Percentiles rank a stretch among this genome's conserved stretches.
Evolutionary conservation across 2,329 filamentous ascomycete species (phyloP).

Genomic region (Curvularia sp.): DNA sequence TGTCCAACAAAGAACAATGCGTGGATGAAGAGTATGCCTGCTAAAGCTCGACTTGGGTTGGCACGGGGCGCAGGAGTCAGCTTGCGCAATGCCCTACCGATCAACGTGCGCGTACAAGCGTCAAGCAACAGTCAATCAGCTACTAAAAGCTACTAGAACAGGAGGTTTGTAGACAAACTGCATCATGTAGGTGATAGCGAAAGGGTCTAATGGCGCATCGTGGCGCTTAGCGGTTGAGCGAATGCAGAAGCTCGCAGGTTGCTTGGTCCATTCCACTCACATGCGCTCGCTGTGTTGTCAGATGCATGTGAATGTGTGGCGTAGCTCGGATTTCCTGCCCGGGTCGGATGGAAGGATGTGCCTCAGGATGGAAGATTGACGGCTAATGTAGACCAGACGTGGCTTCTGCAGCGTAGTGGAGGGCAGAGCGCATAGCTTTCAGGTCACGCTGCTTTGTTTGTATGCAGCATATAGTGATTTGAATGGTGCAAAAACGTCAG

Average conservation of each 20-base stretch:
- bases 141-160: background rate
- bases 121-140: background rate
- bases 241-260: background rate
- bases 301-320: constrained; percentile 11
- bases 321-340: constrained; percentile 15
- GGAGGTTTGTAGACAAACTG: background rate
- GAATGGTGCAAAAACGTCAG: background rate
- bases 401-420: constrained; percentile 5
- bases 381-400: constrained; percentile 12
- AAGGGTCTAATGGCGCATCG: constrained; percentile 8
- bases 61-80: constrained; percentile 1
- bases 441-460: constrained; percentile 16
- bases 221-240: constrained; percentile 2
- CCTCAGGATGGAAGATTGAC: constrained; percentile 9
- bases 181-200: constrained; percentile 10
- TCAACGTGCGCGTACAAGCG: too few relatives aligned
- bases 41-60: background rate
- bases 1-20: background rate
- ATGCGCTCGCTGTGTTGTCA: constrained; percentile 1
- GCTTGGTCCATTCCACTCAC: background rate
- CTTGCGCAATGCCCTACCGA: constrained; percentile 9
- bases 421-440: constrained; percentile 9
- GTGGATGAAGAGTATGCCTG: background rate
- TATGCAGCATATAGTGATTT: constrained; percentile 14
- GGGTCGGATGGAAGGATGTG: constrained; percentile 16